These are phyloP conservation scores for Cicer judaicum DNA, from an alignment of 306 rosid genomes.

Conservation along the genomic window DNA sequence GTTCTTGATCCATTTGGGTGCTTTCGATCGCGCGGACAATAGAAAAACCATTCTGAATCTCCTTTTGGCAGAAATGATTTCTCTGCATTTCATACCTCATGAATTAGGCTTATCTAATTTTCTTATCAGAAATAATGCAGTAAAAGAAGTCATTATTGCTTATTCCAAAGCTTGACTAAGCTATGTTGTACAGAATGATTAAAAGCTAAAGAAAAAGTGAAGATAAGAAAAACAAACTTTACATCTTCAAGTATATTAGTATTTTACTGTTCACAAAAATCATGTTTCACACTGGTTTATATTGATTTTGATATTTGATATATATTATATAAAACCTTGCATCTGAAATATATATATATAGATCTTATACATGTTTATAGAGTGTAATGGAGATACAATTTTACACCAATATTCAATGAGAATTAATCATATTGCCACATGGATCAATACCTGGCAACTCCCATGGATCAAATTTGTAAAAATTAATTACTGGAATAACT, in stretches of 20 bases:
- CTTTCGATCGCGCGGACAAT: slow-evolving; percentile 86
- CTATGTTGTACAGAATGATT: slow-evolving; percentile 25
- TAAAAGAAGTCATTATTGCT: slow-evolving; percentile 17
- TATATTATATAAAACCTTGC: not conserved
- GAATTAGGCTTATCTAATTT: slow-evolving; percentile 40
- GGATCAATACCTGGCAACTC: slow-evolving; percentile 95
- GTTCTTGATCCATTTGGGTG: slow-evolving; percentile 90
- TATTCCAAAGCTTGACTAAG: slow-evolving; percentile 34
- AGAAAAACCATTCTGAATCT: slow-evolving; percentile 96
- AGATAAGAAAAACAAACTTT: slow-evolving; percentile 30
- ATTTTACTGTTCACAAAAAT: slow-evolving; percentile 21
- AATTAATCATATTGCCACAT: no score
- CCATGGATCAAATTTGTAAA: slow-evolving; percentile 94
- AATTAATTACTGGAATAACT: slow-evolving; percentile 82
- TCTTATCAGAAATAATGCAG: slow-evolving; percentile 27
- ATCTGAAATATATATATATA: not conserved
- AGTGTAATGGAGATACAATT: no score
- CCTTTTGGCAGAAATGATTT: slow-evolving; percentile 79
- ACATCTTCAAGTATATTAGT: slow-evolving; percentile 19
- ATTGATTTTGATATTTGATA: not conserved
- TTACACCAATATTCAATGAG: no score
- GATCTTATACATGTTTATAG: not conserved
- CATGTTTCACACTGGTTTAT: slow-evolving; percentile 16
- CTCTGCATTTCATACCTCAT: slow-evolving; percentile 54
- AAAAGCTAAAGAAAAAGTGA: slow-evolving; percentile 40